A percentile compares a stretch with the other conserved stretches of the same genome.
phyloP scores from a whole-genome alignment of 352 stramenopile genomes.

The Phytopythium vexans region DNA sequence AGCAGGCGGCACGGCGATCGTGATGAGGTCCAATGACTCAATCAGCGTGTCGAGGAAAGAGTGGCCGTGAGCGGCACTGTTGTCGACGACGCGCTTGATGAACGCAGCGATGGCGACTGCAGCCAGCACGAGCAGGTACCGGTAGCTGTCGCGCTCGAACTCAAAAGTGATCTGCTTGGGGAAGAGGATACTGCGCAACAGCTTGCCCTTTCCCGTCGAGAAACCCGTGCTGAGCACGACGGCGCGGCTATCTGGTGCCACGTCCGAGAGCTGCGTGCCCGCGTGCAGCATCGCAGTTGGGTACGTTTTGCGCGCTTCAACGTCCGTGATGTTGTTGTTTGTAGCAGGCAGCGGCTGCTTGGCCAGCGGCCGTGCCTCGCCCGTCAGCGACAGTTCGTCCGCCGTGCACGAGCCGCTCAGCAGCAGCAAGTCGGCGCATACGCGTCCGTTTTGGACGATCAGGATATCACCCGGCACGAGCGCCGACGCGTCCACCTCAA shows the following conservation, averaged over 20 bases:
- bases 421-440: slow-evolving; percentile 42
- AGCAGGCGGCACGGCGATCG: slow-evolving; percentile 50
- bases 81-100: slow-evolving; percentile 41
- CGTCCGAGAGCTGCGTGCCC: slow-evolving; percentile 22
- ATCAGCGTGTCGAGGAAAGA: slow-evolving; percentile 28
- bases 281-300: slow-evolving; percentile 33
- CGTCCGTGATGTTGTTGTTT: slow-evolving; percentile 19
- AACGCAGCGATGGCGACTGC: slow-evolving; percentile 47
- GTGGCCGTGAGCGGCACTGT: slow-evolving; percentile 10
- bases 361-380: slow-evolving; percentile 38
- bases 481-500: slow-evolving; percentile 27
- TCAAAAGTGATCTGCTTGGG: slow-evolving; percentile 49
- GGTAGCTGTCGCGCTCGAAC: slow-evolving; percentile 70
- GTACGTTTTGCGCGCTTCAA: slow-evolving; percentile 16
- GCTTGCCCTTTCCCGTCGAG: slow-evolving; percentile 54
- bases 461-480: slow-evolving; percentile 56
- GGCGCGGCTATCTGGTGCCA: slow-evolving; percentile 14
- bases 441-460: slow-evolving; percentile 14
- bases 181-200: slow-evolving; percentile 65
- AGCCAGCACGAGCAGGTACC: slow-evolving; percentile 42
- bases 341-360: slow-evolving; percentile 22
- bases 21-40: slow-evolving; percentile 63
- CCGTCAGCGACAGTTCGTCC: slow-evolving; percentile 48
- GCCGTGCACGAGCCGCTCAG: slow-evolving; percentile 33
- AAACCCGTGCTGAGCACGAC: slow-evolving; percentile 61